Base-by-base conservation (phyloP, 495 filamentous ascomycete genomes). In the Xylaria venustula region DNA sequence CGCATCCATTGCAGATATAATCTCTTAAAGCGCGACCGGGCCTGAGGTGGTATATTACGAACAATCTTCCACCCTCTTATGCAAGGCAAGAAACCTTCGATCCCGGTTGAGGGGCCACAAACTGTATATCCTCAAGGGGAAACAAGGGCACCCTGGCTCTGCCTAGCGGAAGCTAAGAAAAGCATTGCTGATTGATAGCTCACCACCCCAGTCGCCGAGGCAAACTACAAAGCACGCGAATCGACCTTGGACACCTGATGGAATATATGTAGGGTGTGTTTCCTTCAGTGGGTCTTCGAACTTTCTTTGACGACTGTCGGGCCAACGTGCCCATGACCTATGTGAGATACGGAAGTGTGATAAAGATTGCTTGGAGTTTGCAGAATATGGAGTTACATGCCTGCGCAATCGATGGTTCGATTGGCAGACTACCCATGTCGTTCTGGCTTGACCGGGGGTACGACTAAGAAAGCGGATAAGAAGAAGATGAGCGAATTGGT, bases 391-490 rank as follows among this genome's bases (percentile, higher is more conserved):
- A 14, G 26, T 47, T 41, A 36, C 30, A 28, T 32, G 40, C 41
- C 41, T 25, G 41, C 41, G 64, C 53, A 72, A 61, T 55, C 62
- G 62, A 61, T 68, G 65, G 23, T 51, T 46, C 9, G 44, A 57
- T 44, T 47, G 34, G 25, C 17, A 56, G 32, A 55, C 48, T 62
- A 51, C n/a, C 26, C 45, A 57, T 41, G 46, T 42, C 15, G 53
- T 50, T 22, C 45, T 57, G 45, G 40, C 9, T 50, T 34, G 34
- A 45, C 15, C 17, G 19, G 30, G 41, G 51, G 55, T 60, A 67
- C 60, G 64, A 69, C 72, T 71, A 66, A 68, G 51, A 74, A 72
- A 75, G 68, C 64, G 64, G 69, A 67, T 65, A 64, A 69, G 55
- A 54, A 67, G 73, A 70, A 45, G 65, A 70, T 70, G 68, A 65